A percentile compares a stretch with the other conserved stretches of the same genome.
These are phyloP conservation scores for Lipomyces yamadae DNA, from an alignment of 805 yeast genomes.

Conservation along the genomic window DNA sequence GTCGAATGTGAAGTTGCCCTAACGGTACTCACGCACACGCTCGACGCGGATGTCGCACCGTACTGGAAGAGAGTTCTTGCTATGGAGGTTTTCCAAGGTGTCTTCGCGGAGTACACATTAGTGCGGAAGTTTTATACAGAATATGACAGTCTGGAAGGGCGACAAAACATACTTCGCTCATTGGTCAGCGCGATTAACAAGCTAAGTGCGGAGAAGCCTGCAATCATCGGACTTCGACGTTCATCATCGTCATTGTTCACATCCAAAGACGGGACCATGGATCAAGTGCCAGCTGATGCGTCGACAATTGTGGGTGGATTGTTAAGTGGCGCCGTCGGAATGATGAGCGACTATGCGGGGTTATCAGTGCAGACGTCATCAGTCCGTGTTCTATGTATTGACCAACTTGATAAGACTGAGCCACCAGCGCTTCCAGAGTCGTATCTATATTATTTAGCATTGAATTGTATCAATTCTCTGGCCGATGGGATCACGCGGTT, in stretches of 20 bases:
- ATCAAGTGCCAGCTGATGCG: conserved; percentile 6
- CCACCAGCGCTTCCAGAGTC: conserved; percentile 71
- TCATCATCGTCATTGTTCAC: conserved; percentile 19
- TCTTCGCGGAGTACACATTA: conserved; percentile 61
- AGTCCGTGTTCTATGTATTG: conserved; percentile 58
- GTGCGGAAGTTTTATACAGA: conserved; percentile 59
- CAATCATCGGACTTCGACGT: conserved; percentile 43
- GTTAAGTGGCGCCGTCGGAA: conserved; percentile 27
- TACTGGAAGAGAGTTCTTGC: conserved; percentile 77
- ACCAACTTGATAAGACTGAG: conserved; percentile 77
- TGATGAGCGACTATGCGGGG: conserved; percentile 18
- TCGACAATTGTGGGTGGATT: conserved; percentile 28
- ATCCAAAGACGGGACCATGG: conserved; percentile 16
- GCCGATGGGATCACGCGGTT: conserved; percentile 71
- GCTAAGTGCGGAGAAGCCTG: conserved; percentile 47
- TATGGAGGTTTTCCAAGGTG: conserved; percentile 68
- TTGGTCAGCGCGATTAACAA: conserved; percentile 53
- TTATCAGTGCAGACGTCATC: conserved; percentile 34
- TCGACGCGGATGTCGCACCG: conserved; percentile 62
- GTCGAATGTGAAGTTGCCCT: conserved; percentile 83
- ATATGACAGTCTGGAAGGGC: conserved; percentile 64
- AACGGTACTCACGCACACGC: conserved; percentile 71
- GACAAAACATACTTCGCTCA: conserved; percentile 65
- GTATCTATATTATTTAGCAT: conserved; percentile 64
- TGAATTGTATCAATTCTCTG: conserved; percentile 57